Evolutionary conservation across 345 rosid species (phyloP).

Genomic region (Gossypium sturtianum): DNA sequence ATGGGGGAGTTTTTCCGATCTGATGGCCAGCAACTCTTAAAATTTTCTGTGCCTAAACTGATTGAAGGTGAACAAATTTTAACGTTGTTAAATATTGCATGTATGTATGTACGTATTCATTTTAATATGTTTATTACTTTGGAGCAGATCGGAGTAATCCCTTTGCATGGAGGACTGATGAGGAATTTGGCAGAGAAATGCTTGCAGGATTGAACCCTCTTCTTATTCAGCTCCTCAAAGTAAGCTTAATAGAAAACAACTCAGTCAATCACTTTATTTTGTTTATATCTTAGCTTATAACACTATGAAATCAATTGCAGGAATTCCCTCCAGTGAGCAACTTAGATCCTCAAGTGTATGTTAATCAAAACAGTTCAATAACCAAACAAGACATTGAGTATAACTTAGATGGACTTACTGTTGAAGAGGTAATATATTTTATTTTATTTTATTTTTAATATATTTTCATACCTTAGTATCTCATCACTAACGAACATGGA

Average conservation of each 20-base stretch:
- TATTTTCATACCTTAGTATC: too few relatives aligned
- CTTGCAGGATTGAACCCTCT: conserved; percentile 80
- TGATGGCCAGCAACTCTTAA: neutral
- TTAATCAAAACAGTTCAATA: conserved; percentile 58
- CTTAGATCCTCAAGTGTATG: conserved; percentile 45
- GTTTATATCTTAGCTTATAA: conserved; percentile 27
- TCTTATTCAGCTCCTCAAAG: conserved; percentile 50
- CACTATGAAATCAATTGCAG: conserved; percentile 27
- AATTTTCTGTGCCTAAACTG: neutral
- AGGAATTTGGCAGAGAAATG: conserved; percentile 79
- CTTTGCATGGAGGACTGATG: conserved; percentile 66
- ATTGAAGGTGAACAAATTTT: neutral
- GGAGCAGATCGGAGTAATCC: neutral
- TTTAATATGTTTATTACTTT: neutral
- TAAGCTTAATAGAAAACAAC: conserved; percentile 9
- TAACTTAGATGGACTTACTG: conserved; percentile 42
- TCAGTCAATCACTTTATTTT: too few relatives aligned
- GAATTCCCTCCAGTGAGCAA: conserved; percentile 72
- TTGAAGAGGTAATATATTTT: neutral
- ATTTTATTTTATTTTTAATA: too few relatives aligned
- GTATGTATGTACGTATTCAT: neutral
- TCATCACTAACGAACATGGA: neutral
- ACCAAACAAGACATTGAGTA: conserved; percentile 40
- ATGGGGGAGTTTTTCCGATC: conserved; percentile 46
- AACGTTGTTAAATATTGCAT: too few relatives aligned